Conservation (phyloP, 2,329 filamentous ascomycete genomes). For the Alternaria burnsii region DNA sequence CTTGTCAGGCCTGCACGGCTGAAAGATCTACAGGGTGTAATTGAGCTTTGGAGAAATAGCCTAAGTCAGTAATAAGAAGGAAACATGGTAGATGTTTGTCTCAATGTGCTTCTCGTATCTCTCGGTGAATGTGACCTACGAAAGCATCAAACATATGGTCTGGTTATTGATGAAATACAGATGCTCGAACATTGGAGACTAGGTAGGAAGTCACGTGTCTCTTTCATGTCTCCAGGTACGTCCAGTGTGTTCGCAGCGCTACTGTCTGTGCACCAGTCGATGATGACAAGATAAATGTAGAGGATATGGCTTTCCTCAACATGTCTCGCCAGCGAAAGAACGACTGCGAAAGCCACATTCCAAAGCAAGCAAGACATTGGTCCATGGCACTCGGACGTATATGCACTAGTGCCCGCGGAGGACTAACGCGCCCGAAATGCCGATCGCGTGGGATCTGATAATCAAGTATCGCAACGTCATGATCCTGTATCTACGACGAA, state of each 20-base stretch:
- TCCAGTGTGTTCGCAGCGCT: background rate
- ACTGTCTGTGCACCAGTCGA: background rate
- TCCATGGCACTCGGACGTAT: background rate
- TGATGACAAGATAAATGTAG: background rate
- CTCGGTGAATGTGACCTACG: background rate
- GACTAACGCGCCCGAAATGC: constrained; percentile 1
- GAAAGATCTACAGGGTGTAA: constrained; percentile 6
- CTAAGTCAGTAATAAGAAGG: background rate
- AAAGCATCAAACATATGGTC: background rate
- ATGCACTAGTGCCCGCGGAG: constrained; percentile 5
- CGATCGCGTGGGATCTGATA: constrained; percentile 8
- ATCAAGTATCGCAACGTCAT: constrained; percentile 28
- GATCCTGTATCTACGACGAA: constrained; percentile 12
- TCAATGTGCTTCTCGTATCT: background rate
- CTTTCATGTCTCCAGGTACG: background rate
- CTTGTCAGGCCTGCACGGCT: constrained; percentile 10
- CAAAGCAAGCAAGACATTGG: background rate
- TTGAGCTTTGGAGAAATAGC: constrained; percentile 9
- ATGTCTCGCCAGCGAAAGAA: background rate
- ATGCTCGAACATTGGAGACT: too few species aligned
- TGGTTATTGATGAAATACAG: background rate
- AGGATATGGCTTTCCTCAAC: background rate
- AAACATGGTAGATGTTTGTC: background rate
- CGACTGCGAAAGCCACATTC: background rate
- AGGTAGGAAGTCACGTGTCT: background rate